phyloP scores from a whole-genome alignment of 805 yeast species.

The Candida argentea region DNA sequence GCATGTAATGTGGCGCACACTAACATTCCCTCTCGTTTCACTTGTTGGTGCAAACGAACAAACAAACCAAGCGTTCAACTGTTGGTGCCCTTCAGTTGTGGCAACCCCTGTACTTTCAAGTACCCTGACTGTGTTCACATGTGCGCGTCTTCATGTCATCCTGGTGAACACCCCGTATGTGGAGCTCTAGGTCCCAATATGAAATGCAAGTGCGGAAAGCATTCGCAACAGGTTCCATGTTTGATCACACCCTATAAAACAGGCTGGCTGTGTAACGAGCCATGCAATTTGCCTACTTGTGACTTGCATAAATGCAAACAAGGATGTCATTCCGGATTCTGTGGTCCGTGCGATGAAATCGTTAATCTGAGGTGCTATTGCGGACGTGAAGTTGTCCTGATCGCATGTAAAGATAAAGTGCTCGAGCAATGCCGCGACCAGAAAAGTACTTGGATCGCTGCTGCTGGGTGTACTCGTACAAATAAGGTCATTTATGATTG shows the following conservation, averaged over 20 bases:
- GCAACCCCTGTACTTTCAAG: constrained; percentile 62
- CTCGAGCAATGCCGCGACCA: constrained; percentile 21
- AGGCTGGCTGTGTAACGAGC: constrained; percentile 60
- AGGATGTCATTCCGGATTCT: constrained; percentile 70
- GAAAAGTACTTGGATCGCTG: constrained; percentile 19
- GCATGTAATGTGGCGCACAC: constrained; percentile 51
- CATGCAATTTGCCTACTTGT: constrained; percentile 56
- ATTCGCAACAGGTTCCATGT: constrained; percentile 60
- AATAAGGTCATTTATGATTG: constrained; percentile 54
- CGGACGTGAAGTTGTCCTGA: constrained; percentile 40
- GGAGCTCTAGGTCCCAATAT: constrained; percentile 66
- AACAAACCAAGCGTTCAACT: constrained; percentile 51
- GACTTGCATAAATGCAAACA: constrained; percentile 56
- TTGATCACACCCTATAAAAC: constrained; percentile 53
- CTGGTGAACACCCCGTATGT: constrained; percentile 81
- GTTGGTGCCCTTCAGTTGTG: constrained; percentile 77
- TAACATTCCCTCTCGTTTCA: constrained; percentile 44
- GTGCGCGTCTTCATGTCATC: constrained; percentile 72
- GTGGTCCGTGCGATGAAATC: constrained; percentile 58
- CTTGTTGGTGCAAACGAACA: constrained; percentile 86
- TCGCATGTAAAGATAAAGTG: constrained; percentile 35
- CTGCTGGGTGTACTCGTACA: constrained; percentile 19
- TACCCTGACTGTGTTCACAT: constrained; percentile 57
- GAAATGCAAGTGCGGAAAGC: constrained; percentile 67
- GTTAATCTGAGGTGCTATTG: constrained; percentile 60